A percentile compares a stretch with the other conserved stretches of the same genome.
Conservation (phyloP, 108 stramenopile genomes). For the Nannochloropsis oceanica region DNA sequence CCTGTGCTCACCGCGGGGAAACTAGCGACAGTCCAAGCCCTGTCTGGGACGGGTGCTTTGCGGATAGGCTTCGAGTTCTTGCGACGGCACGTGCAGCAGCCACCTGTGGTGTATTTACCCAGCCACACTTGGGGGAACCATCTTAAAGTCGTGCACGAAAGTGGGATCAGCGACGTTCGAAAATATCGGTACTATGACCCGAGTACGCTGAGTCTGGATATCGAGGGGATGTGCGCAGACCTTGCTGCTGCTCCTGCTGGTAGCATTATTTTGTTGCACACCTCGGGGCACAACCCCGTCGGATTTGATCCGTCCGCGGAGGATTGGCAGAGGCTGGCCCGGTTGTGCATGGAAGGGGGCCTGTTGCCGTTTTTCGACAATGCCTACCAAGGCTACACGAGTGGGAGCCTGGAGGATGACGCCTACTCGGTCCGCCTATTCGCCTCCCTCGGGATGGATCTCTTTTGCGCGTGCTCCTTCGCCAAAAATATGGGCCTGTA, state of each 20-base stretch:
- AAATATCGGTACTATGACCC: constrained; percentile 36
- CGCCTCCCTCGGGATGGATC: not conserved
- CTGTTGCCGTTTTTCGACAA: constrained; percentile 38
- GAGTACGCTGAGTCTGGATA: constrained; percentile 8
- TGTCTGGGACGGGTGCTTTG: constrained; percentile 41
- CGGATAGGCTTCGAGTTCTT: constrained; percentile 33
- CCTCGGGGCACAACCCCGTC: constrained; percentile 45
- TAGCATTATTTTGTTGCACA: constrained; percentile 31
- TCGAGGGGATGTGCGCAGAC: constrained; percentile 19
- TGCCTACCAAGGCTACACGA: constrained; percentile 44
- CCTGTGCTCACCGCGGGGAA: not conserved
- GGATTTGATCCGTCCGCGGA: constrained; percentile 35
- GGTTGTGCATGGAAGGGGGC: not conserved
- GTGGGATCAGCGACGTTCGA: not conserved
- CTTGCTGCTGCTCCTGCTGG: constrained; percentile 14
- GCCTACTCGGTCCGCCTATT: constrained; percentile 32
- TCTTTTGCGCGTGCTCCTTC: constrained; percentile 34
- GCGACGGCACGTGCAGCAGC: not conserved
- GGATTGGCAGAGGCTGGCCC: constrained; percentile 35
- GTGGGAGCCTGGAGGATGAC: constrained; percentile 10
- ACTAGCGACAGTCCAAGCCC: constrained; percentile 32
- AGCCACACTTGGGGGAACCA: constrained; percentile 43
- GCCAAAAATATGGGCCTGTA: constrained; percentile 47
- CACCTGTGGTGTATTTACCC: constrained; percentile 9
- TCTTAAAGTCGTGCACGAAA: constrained; percentile 4